A percentile compares a stretch with the other conserved stretches of the same genome.
These are phyloP conservation scores for Ceratocystis cubensis DNA, from an alignment of 2,329 filamentous ascomycete species.

Conservation along the genomic window DNA sequence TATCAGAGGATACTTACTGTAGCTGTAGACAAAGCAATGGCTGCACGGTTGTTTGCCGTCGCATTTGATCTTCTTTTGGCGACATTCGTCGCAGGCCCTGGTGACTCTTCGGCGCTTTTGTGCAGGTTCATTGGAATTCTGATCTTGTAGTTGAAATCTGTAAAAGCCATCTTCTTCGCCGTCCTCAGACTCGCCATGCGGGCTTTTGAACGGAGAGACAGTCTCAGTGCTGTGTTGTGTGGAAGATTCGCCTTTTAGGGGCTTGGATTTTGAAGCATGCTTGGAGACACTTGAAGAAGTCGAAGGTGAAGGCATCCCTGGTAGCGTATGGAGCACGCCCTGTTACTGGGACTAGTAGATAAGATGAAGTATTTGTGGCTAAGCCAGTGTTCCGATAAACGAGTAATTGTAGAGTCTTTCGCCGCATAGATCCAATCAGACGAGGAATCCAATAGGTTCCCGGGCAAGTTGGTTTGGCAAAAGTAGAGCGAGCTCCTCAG, in stretches of 20 bases:
- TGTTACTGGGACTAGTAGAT: not conserved
- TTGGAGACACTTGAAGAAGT: not conserved
- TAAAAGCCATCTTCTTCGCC: constrained; percentile 27
- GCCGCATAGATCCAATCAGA: not conserved
- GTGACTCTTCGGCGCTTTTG: constrained; percentile 70
- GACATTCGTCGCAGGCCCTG: constrained; percentile 69
- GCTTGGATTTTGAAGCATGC: not conserved
- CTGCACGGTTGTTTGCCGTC: constrained; percentile 82
- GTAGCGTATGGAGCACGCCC: not conserved
- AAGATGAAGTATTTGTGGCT: not conserved
- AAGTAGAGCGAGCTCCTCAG: too few species aligned
- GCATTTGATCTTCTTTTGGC: constrained; percentile 78
- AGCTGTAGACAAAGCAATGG: constrained; percentile 96
- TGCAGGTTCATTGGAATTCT: constrained; percentile 41
- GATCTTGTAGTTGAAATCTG: constrained; percentile 25
- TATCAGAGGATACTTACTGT: constrained; percentile 49
- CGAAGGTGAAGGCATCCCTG: not conserved
- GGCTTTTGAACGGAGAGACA: constrained; percentile 34
- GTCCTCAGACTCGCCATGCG: constrained; percentile 33
- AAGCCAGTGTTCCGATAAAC: not conserved
- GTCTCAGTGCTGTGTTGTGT: constrained; percentile 26
- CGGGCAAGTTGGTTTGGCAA: too few species aligned
- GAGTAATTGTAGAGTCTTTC: not conserved
- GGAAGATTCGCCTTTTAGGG: not conserved
- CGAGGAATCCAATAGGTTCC: not conserved